A percentile compares a stretch with the other conserved stretches of the same genome.
Conservation (phyloP, 768 basidiomycete species). For the Rubroboletus pulcherrimus region DNA sequence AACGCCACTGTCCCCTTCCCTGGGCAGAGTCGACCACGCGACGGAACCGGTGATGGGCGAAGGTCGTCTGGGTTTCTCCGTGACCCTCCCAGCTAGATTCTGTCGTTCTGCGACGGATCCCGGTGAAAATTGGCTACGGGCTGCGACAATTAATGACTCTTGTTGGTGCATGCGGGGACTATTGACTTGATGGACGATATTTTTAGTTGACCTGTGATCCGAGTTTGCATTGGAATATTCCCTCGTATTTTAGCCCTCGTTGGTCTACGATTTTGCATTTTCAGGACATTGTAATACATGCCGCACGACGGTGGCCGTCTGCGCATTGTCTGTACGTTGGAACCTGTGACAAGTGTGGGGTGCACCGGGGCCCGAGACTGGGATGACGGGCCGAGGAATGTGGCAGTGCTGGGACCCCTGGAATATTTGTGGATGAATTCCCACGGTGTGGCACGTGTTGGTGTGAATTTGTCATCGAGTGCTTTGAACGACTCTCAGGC, state of each 20-base stretch:
- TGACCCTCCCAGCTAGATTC: conserved; percentile 37
- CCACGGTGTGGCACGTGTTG: conserved; percentile 31
- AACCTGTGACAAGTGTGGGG: not conserved
- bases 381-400: not conserved
- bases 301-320: not conserved
- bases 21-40: conserved; percentile 24
- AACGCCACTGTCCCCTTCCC: conserved; percentile 33
- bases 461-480: conserved; percentile 22
- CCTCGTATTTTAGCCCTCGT: conserved; percentile 14
- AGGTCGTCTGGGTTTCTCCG: conserved; percentile 34
- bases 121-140: not conserved
- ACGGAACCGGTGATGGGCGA: conserved; percentile 25
- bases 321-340: not conserved
- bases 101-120: not conserved
- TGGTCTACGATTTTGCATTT: conserved; percentile 4
- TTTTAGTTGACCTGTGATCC: conserved; percentile 7
- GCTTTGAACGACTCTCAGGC: conserved; percentile 29
- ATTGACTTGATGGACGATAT: conserved; percentile 19
- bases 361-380: not conserved
- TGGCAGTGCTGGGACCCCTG: conserved; percentile 4
- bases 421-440: conserved; percentile 22
- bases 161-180: conserved; percentile 16
- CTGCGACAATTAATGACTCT: conserved; percentile 3
- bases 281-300: conserved; percentile 23
- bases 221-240: conserved; percentile 19